A percentile compares a stretch with the other conserved stretches of the same genome.
These are phyloP conservation scores for Naematelia aurantialba DNA, from an alignment of 768 basidiomycete genomes.

Conservation along the genomic window DNA sequence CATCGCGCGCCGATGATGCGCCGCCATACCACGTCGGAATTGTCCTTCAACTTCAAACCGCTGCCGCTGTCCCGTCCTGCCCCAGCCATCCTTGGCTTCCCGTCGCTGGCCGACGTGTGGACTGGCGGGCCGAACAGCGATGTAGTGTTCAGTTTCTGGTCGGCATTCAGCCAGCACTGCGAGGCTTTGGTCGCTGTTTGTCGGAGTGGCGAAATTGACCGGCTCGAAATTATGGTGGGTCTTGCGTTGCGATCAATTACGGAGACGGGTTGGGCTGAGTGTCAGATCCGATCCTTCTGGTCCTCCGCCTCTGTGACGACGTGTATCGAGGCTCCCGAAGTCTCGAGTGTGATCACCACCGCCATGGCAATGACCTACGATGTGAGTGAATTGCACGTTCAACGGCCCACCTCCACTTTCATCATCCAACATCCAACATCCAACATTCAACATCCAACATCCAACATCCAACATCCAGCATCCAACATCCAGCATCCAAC, in stretches of 20 bases:
- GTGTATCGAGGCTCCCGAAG: conserved; percentile 77
- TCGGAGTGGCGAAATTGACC: conserved; percentile 74
- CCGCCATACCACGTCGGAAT: conserved; percentile 55
- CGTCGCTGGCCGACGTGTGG: background rate
- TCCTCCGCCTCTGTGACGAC: conserved; percentile 57
- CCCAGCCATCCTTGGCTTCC: conserved; percentile 68
- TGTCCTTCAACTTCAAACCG: background rate
- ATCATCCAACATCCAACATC: no score
- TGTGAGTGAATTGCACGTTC: conserved; percentile 60
- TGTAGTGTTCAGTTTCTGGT: conserved; percentile 57
- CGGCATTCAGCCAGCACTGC: conserved; percentile 86
- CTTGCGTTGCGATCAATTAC: background rate
- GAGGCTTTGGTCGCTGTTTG: conserved; percentile 76
- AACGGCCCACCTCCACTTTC: no score
- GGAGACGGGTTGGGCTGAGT: background rate
- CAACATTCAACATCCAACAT: no score
- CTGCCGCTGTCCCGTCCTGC: conserved; percentile 55
- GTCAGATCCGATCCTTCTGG: conserved; percentile 73
- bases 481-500: no score
- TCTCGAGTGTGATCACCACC: conserved; percentile 81
- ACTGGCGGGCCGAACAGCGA: background rate
- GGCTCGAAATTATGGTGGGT: conserved; percentile 71
- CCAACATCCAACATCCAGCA: no score
- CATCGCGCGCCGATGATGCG: conserved; percentile 10
- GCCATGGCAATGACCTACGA: conserved; percentile 88